A percentile compares a stretch with the other conserved stretches of the same genome.
Evolutionary conservation across 345 rosid species (phyloP).

Genomic region (Camelina sativa): DNA sequence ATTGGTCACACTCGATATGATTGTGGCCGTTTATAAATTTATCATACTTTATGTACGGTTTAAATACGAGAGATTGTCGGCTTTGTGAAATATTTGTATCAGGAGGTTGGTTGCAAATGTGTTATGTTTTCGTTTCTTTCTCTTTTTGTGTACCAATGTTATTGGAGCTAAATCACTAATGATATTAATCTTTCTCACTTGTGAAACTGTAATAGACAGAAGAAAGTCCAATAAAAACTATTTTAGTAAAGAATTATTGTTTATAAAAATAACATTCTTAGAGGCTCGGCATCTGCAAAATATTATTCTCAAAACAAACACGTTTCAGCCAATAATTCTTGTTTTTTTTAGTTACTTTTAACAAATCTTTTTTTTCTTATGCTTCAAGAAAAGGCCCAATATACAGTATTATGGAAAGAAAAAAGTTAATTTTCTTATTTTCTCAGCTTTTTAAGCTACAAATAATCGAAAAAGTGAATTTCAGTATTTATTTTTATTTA

Average conservation of each 20-base stretch:
- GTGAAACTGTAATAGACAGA: neutral
- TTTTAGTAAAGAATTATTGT: too few species aligned
- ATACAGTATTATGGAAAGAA: too few species aligned
- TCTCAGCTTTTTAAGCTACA: too few species aligned
- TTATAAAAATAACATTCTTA: neutral
- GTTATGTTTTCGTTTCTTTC: neutral
- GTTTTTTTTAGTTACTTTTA: too few species aligned
- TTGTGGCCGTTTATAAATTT: constrained; percentile 45
- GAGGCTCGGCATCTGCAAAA: neutral
- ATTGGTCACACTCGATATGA: constrained; percentile 48
- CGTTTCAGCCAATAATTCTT: neutral
- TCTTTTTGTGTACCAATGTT: neutral
- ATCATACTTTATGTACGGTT: neutral
- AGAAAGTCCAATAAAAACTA: neutral
- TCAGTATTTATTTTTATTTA: too few species aligned
- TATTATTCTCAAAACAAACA: neutral
- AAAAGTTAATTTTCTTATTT: too few species aligned
- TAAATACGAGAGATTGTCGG: neutral
- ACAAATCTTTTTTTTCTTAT: too few species aligned
- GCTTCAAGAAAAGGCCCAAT: neutral
- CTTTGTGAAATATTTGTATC: neutral
- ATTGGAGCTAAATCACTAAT: neutral
- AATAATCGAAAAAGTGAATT: too few species aligned
- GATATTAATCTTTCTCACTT: neutral
- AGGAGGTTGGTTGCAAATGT: neutral